Evolutionary conservation across 1,284 basidiomycete species (phyloP), one percentile per base, ranked within the genome.

Genomic region (Trichosporon ovoides): DNA sequence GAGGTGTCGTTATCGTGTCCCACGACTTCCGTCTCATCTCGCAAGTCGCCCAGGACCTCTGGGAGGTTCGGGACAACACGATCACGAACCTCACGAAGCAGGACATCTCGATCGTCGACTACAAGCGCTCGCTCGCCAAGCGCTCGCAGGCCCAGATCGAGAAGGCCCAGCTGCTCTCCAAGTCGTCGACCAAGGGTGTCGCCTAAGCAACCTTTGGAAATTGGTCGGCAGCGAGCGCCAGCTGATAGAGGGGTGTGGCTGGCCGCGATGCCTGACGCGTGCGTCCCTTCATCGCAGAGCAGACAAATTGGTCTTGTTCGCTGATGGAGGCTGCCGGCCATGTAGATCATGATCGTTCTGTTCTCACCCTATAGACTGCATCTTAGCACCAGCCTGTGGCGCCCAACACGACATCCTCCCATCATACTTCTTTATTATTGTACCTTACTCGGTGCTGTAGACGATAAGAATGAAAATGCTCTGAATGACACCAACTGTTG

Each of bases 11-110:
- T 63, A 95, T 96, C 71, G 92, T 96, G 64, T 95, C 92, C 49
- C 93, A 96, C 82, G 91, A 96, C 78, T 96, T 96, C 87, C 87
- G 91, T 71, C 85, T 95, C 63, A 95, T 95, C 76, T 88, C 88
- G 55, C 93, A 96, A 80, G 92, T 96, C 49, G 93, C 91, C 55
- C 88, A 98, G 75, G 94, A 98, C 77, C 85, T 98, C 12, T 98
- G 95, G 95, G 95, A 98, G 79, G 95, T 98, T 60, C 92, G 92
- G 77, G 84, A 93, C 77, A 87, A 88, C 78, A 91, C 90, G 77
- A 94, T 98, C 76, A 84, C 85, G 77, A 97, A 98, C 80, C 79
- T 98, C 64, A 89, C 91, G 31, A 93, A 82, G 81, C 81, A 86
- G 69, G 92, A 91, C 67, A 89, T 95, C 72, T 86, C 84, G 54